Percentiles rank a stretch among this genome's conserved stretches.
Evolutionary conservation across 2,329 filamentous ascomycete species (phyloP).

Genomic region (Diplodia corticola): DNA sequence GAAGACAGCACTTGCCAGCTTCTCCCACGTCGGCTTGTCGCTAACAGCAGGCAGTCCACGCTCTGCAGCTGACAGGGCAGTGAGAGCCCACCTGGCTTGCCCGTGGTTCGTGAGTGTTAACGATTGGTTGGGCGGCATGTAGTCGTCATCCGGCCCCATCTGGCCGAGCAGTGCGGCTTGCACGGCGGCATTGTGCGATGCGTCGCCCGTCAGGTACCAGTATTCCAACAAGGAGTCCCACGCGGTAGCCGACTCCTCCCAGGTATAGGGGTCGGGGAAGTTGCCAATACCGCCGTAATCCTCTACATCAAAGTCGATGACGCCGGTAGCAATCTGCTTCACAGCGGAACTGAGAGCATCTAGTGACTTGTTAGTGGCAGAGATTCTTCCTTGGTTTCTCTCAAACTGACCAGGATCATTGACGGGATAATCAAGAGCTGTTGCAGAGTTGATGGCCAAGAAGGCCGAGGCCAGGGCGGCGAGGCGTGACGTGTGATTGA

Average conservation of each 20-base stretch:
- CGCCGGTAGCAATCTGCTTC: not conserved
- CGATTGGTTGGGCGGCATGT: constrained; percentile 38
- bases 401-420: not conserved
- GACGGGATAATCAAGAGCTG: not conserved
- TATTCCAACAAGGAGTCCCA: constrained; percentile 47
- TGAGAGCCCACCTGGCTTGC: constrained; percentile 72
- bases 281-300: constrained; percentile 50
- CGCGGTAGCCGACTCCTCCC: constrained; percentile 48
- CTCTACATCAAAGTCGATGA: not conserved
- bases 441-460: not conserved
- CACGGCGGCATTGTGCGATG: constrained; percentile 44
- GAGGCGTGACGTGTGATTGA: too few species aligned
- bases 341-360: not conserved
- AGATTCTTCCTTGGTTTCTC: not conserved
- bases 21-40: constrained; percentile 62
- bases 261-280: constrained; percentile 48
- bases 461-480: not conserved
- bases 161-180: constrained; percentile 47
- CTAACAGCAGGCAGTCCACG: constrained; percentile 60
- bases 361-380: not conserved
- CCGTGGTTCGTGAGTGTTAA: constrained; percentile 59
- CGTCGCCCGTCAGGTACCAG: constrained; percentile 49
- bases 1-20: constrained; percentile 70
- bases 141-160: constrained; percentile 44
- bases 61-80: constrained; percentile 68